Base-by-base conservation (phyloP, 2,329 filamentous ascomycete genomes). In the Westerdykella ornata region DNA sequence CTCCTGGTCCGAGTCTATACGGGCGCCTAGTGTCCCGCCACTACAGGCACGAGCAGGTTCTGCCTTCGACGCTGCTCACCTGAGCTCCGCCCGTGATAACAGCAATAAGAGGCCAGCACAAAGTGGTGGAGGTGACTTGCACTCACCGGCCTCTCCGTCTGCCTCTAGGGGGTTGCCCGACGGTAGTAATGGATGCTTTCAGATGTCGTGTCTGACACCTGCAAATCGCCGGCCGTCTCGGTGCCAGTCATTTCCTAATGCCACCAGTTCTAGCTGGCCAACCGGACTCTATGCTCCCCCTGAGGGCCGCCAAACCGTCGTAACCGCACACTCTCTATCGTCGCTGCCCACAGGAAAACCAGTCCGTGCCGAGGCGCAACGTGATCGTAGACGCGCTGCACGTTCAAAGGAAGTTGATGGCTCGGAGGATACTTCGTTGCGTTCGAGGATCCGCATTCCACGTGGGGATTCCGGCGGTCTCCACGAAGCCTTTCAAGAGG, bases 1-100 rank as follows among this genome's bases (percentile, higher is more conserved):
- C 41, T 66, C 68, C 1, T 71, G 68, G 68, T 70, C 69, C 5
- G 66, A 68, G 30, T 72, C 69, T 29, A 46, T 55, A 35, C 54
- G 48, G 35, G 37, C 42, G 37, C 45, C 53, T 19, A 57, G 52
- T 37, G 35, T 39, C 32, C 46, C 44, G 7, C 48, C 49, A 33
- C 37, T 19, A 44, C 42, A 35, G 43, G 29, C 5, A 32, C 45
- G 36, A 41, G 38, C 19, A 17, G 36, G 30, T 35, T 45, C 44
- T 34, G 26, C 39, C 35, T 35, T 45, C 34, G 38, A 46, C 30
- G 38, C 20, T 19, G 40, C 42, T 41, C 53, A 52, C 37, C 42
- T 49, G 33, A 39, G 45, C 34, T 11, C 38, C n/a, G 33, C 33
- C 14, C 35, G 19, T 37, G 32, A 18, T 14, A 34, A 35, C 16